Base-by-base conservation (phyloP, 805 yeast genomes). In the Lipomyces anomalus region DNA sequence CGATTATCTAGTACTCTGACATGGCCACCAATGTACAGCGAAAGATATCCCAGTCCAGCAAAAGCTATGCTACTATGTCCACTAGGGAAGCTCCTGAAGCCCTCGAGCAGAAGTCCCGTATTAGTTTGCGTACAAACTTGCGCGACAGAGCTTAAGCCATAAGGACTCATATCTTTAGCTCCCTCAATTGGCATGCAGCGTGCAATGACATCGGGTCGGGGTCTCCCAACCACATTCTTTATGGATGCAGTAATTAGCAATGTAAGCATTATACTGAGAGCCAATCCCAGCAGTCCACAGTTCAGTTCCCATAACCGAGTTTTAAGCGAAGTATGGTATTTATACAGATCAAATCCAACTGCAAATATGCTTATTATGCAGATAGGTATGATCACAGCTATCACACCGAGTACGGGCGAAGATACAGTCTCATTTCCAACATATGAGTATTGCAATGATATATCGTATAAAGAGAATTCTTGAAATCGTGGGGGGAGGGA, bases 181-280 rank as follows among this genome's bases (percentile, higher is more conserved):
- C 42, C 56, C 5, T 20, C 48, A 9, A 66, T 68, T 3, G 96
- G 96, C 18, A 72, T 61, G 63, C 97, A 90, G 56, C 97, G 74
- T 4, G 88, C 85, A 42, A 90, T 65, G 61, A 89, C 85, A 65
- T 90, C 98, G 0, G 98, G 98, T 48, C 98, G 72, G 50, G 82
- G 85, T 60, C 96, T 75, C 3, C 96, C 97, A 44, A 90, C 77
- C 78, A 84, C 79, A 60, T 82, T 79, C 67, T 90, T 90, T 48
- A 86, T 61, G 13, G 80, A 68, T 58, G 86, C 86, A 2, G 95
- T 85, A 42, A 83, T 58, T 23, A 82, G 67, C 35, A 78, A 71
- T 23, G 84, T 78, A 11, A 80, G 65, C 17, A 78, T 70, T 46
- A 83, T 68, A 0, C 88, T 71, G 1, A 85, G 64, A 6, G 68